These are phyloP conservation scores for Rhizopogon vinicolor DNA, from an alignment of 768 basidiomycete genomes.

Conservation along the genomic window DNA sequence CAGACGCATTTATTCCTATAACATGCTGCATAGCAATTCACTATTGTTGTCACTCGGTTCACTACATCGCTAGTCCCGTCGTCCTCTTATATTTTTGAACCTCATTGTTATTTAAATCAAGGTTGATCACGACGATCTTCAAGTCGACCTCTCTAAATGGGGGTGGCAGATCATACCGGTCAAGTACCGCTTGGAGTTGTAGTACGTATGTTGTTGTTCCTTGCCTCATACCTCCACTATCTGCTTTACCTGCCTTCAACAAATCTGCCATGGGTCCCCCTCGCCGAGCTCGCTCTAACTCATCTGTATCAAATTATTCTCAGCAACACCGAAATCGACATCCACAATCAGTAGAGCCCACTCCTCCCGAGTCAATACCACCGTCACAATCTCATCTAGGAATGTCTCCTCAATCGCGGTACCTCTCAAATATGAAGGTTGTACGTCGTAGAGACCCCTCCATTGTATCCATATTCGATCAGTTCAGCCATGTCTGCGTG, in stretches of 20 bases:
- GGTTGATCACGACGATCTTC: neutral
- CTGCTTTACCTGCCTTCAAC: neutral
- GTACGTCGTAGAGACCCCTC: slow-evolving; percentile 75
- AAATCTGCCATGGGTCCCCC: slow-evolving; percentile 16
- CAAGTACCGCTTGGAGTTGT: neutral
- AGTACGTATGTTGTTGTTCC: neutral
- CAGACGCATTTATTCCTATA: too few species aligned
- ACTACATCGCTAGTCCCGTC: too few species aligned
- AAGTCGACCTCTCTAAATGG: slow-evolving; percentile 3
- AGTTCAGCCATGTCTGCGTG: slow-evolving; percentile 83
- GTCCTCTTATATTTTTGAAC: neutral
- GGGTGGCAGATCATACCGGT: neutral
- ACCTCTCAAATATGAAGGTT: slow-evolving; percentile 76
- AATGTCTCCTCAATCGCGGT: slow-evolving; percentile 64
- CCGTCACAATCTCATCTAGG: slow-evolving; percentile 23
- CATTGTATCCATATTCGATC: slow-evolving; percentile 78
- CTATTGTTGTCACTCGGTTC: too few species aligned
- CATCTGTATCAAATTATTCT: slow-evolving; percentile 15
- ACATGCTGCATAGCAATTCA: neutral
- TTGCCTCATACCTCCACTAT: slow-evolving; percentile 4
- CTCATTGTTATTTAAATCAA: neutral
- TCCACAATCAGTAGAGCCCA: slow-evolving; percentile 1
- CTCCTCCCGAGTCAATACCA: slow-evolving; percentile 7
- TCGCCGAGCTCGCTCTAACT: slow-evolving; percentile 27
- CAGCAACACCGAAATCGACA: neutral